These are phyloP conservation scores for Haplographium delicatum DNA, from an alignment of 495 filamentous ascomycete genomes.

Conservation along the genomic window DNA sequence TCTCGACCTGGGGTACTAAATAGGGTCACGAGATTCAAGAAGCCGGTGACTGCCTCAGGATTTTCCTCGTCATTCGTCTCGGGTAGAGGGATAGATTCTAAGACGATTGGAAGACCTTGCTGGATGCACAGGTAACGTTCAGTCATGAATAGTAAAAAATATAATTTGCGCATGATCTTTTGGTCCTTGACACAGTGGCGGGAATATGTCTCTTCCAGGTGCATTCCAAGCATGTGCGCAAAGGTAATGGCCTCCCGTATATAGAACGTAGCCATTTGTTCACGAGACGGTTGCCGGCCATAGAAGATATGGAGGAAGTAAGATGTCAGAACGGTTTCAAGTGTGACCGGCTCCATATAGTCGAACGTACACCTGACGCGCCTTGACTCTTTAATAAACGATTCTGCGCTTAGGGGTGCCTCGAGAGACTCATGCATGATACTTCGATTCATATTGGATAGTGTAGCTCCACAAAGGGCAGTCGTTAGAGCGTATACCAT, in stretches of 20 bases:
- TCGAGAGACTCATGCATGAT: neutral
- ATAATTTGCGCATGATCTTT: constrained; percentile 7
- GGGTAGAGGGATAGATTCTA: constrained; percentile 7
- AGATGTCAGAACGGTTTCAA: constrained; percentile 5
- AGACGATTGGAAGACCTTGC: constrained; percentile 6
- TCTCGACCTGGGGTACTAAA: constrained; percentile 7
- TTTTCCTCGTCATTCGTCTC: constrained; percentile 1
- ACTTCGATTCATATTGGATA: constrained; percentile 5
- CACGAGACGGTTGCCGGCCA: constrained; percentile 5
- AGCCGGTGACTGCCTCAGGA: constrained; percentile 5
- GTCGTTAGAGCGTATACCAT: constrained; percentile 5
- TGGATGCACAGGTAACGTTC: constrained; percentile 10
- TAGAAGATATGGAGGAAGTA: constrained; percentile 13
- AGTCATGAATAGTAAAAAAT: constrained; percentile 12
- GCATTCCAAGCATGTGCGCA: constrained; percentile 6
- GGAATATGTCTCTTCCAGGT: constrained; percentile 4
- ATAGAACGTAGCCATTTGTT: constrained; percentile 7
- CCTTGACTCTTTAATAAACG: constrained; percentile 3
- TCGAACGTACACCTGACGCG: constrained; percentile 1
- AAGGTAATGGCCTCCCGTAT: constrained; percentile 11
- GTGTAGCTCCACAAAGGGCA: constrained; percentile 7
- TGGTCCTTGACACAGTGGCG: constrained; percentile 8
- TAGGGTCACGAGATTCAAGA: constrained; percentile 9
- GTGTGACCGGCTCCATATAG: constrained; percentile 10
- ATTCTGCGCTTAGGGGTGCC: constrained; percentile 1